Base-by-base conservation (phyloP, 1,284 basidiomycete species). In the Ganoderma multipileum region DNA sequence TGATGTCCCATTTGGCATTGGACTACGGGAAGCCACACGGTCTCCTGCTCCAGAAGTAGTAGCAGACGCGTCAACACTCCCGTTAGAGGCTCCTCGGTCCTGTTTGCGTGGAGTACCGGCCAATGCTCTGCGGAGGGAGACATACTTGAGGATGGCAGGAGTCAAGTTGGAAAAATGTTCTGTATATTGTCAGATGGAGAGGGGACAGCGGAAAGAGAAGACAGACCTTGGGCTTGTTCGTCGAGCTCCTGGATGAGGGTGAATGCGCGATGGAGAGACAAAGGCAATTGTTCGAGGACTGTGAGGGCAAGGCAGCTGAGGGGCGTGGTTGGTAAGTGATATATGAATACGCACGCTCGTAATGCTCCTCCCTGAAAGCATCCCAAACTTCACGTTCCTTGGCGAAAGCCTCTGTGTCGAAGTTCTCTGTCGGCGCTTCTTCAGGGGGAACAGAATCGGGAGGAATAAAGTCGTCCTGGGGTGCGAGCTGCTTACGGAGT, bases 241-340 rank as follows among this genome's bases (percentile, higher is more conserved):
- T 97, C 96, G 38, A 96, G 81, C 79, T 97, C 95, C n/a, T 87
- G 83, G 76, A 96, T 86, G 42, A 97, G 83, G 28, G 89, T 84
- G 79, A 92, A 93, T 68, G 94, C 91, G 47, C 96, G 85, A 76
- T 95, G 92, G 64, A 97, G 79, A 64, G 94, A 93, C 68, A 97
- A 81, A 2, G 96, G 95, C 6, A 97, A 81, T 79, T 96, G 95
- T 75, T 97, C 95, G 65, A 96, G 87, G 64, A 92, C 93, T 94
- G 72, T 2, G 39, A 67, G 33, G 20, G 33, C 41, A 67, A 33
- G 18, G 33, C 47, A 38, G 8, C 44, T 58, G 20, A 38, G 63
- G 33, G 38, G 36, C 12, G 65, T 68, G 39, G 52, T 26, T 3
- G 7, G 61, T 30, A 62, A 61, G 26, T n/a, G 23, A 38, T 23